These are phyloP conservation scores for Gloeopeniophorella convolvens DNA, from an alignment of 768 basidiomycete species.

Conservation along the genomic window DNA sequence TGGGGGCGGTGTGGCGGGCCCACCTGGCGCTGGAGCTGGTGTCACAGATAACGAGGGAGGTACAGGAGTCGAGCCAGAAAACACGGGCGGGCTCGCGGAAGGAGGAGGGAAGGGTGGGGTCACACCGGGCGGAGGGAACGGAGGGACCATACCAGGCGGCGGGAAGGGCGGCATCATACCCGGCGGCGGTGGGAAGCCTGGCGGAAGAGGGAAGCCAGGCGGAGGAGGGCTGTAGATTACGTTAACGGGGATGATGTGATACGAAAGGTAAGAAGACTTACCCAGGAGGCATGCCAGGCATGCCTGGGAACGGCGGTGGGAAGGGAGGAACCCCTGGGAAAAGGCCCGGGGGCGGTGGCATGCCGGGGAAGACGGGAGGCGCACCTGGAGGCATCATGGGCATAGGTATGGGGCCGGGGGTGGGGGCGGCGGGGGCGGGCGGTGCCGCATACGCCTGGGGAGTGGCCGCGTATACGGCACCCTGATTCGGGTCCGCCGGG, in stretches of 20 bases:
- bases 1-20: slow-evolving; percentile 22
- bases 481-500: slow-evolving; percentile 37
- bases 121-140: slow-evolving; percentile 26
- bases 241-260: too few relatives aligned
- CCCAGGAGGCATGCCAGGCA: slow-evolving; percentile 34
- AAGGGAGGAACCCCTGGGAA: slow-evolving; percentile 31
- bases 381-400: slow-evolving; percentile 38
- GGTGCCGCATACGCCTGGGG: slow-evolving; percentile 60
- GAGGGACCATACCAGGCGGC: slow-evolving; percentile 19
- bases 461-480: slow-evolving; percentile 66
- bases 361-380: slow-evolving; percentile 38
- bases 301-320: slow-evolving; percentile 30
- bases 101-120: slow-evolving; percentile 27
- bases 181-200: slow-evolving; percentile 26
- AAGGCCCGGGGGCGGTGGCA: slow-evolving; percentile 36
- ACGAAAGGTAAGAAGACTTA: slow-evolving; percentile 32
- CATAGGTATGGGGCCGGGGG: slow-evolving; percentile 30
- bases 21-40: slow-evolving; percentile 18
- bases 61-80: slow-evolving; percentile 24
- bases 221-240: slow-evolving; percentile 25
- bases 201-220: slow-evolving; percentile 31
- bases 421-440: slow-evolving; percentile 29
- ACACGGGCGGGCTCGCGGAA: slow-evolving; percentile 25
- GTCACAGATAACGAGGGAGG: slow-evolving; percentile 25
- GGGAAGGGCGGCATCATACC: slow-evolving; percentile 26